Percentiles rank a stretch among this genome's conserved stretches.
These are phyloP conservation scores for Cyberlindnera amylophila DNA, from an alignment of 805 yeast species.

Conservation along the genomic window DNA sequence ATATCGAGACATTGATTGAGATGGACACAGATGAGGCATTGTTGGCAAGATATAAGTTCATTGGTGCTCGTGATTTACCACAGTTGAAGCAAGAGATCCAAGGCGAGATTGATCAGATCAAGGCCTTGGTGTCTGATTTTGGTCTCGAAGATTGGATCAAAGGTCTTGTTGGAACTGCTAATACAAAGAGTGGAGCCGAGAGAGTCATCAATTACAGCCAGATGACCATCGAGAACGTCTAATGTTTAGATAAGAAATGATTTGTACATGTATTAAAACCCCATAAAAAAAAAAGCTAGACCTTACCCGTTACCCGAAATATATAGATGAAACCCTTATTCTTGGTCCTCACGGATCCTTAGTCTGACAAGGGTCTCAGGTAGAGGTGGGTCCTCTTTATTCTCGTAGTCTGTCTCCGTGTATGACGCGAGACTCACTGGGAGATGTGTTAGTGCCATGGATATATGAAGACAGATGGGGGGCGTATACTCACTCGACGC, in stretches of 20 bases:
- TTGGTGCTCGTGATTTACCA: constrained; percentile 23
- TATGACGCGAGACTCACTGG: constrained; percentile 40
- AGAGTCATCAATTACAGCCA: constrained; percentile 36
- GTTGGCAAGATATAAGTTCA: constrained; percentile 22
- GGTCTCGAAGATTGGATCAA: constrained; percentile 30
- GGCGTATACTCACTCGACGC: constrained; percentile 37
- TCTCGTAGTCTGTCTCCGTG: constrained; percentile 28
- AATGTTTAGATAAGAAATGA: background rate
- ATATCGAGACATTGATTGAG: constrained; percentile 13
- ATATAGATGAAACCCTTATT: too few species aligned
- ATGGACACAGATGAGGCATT: constrained; percentile 19
- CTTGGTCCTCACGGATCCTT: constrained; percentile 41
- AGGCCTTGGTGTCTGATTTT: constrained; percentile 9
- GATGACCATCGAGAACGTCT: constrained; percentile 28
- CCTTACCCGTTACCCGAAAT: background rate
- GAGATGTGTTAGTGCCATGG: constrained; percentile 12
- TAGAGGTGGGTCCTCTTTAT: constrained; percentile 39
- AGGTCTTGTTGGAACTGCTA: constrained; percentile 35
- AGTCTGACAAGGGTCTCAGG: constrained; percentile 68
- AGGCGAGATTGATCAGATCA: constrained; percentile 23
- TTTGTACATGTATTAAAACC: background rate
- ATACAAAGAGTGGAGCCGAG: constrained; percentile 31
- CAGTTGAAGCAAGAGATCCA: constrained; percentile 23
- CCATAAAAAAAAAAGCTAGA: background rate
- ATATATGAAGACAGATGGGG: background rate